phyloP scores from a whole-genome alignment of 352 stramenopile genomes.

The Lagenidium sp. region DNA sequence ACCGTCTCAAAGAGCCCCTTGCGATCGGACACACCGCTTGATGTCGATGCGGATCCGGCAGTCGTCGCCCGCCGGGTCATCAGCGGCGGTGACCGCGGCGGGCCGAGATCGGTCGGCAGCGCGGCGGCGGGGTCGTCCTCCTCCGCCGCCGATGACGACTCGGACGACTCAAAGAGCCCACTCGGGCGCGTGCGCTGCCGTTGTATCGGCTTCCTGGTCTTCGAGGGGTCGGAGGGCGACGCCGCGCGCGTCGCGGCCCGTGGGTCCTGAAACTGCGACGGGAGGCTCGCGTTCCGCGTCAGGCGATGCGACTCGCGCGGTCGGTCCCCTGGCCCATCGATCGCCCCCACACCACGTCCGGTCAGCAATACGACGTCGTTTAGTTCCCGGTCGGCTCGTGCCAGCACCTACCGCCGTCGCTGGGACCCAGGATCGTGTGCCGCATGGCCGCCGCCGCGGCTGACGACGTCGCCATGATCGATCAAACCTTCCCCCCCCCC shows the following conservation, averaged over 20 bases:
- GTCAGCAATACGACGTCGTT: too few species aligned
- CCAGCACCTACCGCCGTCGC: constrained; percentile 1
- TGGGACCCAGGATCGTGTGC: constrained; percentile 11
- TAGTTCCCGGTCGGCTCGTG: too few species aligned
- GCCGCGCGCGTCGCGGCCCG: background rate
- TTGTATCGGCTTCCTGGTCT: too few species aligned
- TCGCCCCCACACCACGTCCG: background rate
- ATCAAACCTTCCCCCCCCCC: constrained; percentile 5
- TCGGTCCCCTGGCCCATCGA: constrained; percentile 3
- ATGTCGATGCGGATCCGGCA: constrained; percentile 7
- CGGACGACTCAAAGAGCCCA: constrained; percentile 17
- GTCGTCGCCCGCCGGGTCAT: background rate
- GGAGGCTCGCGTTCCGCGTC: constrained; percentile 12
- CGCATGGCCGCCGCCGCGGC: constrained; percentile 9
- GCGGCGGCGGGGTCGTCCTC: too few species aligned
- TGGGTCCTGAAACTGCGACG: constrained; percentile 4
- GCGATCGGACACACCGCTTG: constrained; percentile 16
- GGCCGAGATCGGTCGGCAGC: too few species aligned
- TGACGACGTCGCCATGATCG: constrained; percentile 8
- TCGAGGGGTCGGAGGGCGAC: too few species aligned
- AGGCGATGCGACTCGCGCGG: constrained; percentile 3
- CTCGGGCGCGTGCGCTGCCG: constrained; percentile 4
- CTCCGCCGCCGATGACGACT: constrained; percentile 11
- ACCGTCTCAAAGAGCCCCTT: constrained; percentile 73
- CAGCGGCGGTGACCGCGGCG: too few species aligned